These are phyloP conservation scores for Pythium aristosporum DNA, from an alignment of 352 stramenopile species.

Conservation along the genomic window DNA sequence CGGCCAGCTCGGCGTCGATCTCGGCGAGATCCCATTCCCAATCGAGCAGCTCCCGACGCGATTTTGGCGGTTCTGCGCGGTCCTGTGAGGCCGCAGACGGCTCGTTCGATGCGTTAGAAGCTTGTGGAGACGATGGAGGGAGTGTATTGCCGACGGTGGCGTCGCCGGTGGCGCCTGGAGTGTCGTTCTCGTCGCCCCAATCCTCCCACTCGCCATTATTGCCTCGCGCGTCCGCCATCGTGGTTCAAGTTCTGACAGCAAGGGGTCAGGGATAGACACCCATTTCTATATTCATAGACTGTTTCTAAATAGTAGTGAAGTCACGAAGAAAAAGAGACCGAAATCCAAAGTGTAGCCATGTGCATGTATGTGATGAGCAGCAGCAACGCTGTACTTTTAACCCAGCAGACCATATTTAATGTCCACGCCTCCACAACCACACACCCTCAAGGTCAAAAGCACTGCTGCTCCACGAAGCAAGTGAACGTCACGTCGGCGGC, in stretches of 20 bases:
- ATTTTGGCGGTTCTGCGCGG: not conserved
- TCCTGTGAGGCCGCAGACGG: not conserved
- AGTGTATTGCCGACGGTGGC: not conserved
- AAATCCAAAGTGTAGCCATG: too few species aligned
- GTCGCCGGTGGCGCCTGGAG: not conserved
- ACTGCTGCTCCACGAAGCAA: too few species aligned
- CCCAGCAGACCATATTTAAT: too few species aligned
- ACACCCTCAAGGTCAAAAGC: too few species aligned
- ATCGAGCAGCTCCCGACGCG: conserved; percentile 7
- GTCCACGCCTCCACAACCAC: too few species aligned
- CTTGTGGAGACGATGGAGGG: not conserved
- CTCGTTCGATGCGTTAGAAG: not conserved
- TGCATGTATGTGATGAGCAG: too few species aligned
- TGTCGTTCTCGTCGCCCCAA: conserved; percentile 38
- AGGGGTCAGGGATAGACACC: not conserved
- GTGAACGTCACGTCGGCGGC: too few species aligned
- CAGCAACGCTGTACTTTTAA: too few species aligned
- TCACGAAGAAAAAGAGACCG: too few species aligned
- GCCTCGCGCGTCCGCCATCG: not conserved
- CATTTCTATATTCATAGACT: too few species aligned
- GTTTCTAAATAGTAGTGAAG: not conserved
- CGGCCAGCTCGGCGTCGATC: conserved; percentile 30
- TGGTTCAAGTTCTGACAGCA: not conserved
- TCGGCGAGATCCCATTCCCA: conserved; percentile 41
- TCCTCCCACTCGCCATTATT: conserved; percentile 41